Evolutionary conservation across 2,329 filamentous ascomycete species (phyloP), one percentile per base, ranked within the genome.

Genomic region (Bertia moriformis): DNA sequence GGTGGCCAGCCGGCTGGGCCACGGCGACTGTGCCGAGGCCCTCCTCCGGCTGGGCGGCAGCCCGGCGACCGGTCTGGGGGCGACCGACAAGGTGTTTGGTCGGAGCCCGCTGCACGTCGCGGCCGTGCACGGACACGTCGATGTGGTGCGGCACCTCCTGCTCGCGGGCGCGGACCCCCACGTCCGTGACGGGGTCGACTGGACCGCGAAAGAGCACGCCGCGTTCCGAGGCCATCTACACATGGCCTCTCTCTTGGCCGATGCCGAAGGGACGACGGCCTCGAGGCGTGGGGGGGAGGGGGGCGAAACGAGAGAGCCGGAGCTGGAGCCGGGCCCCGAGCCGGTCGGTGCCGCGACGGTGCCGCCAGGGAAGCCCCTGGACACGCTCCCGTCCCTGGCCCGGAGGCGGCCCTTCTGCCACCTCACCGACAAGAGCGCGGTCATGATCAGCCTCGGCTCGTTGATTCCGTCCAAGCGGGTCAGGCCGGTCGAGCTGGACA

Each of bases 101-200:
- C 98, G 91, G 89, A 95, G 91, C 1, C 85, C 91, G n/a, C 65
- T 98, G 12, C 91, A 95, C 52, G 82, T 94, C 45, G 85, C 89
- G 10, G 84, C 83, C 40, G 89, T 96, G 2, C 88, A 98, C 51
- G 88, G 89, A 0, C 82, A 87, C 46, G 58, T 86, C 10, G 60
- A 69, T 0, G 73, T 94, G 30, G 83, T 83, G 1, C 70, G 86
- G 51, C 65, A 91, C 17, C 67, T 98, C 3, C 71, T 93, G 27
- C 71, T 80, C 38, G 79, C 82, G 15, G 86, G 85, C 1, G 85
- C 86, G 0, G 75, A 93, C 42, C 61, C 86, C 3, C 77, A 79
- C 41, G 78, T 72, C 42, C 63, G 69, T 4, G 91, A 98, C 56
- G 82, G 80, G 1, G 95, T 87, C 35, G 89, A 89, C 5, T 98